Conservation (phyloP, 331 rosid species). For the Malus hybrid region DNA sequence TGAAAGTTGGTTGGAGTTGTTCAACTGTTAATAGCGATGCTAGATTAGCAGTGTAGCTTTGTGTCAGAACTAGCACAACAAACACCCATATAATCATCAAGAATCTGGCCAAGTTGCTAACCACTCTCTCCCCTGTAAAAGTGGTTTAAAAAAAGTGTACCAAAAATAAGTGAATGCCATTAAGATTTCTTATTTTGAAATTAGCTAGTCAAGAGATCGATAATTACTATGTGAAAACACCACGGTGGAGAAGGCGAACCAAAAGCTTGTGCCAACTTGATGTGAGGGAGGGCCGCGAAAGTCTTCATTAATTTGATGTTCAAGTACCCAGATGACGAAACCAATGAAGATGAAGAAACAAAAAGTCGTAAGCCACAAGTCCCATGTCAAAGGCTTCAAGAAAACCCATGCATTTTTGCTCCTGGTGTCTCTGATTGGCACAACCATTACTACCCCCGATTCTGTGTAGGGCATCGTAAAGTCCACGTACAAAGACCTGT, state of each 20-base stretch:
- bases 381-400: constrained; percentile 48
- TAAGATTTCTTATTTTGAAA: background rate
- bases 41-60: constrained; percentile 18
- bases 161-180: background rate
- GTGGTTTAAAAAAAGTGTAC: background rate
- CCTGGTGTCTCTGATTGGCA: constrained; percentile 29
- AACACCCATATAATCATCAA: constrained; percentile 40
- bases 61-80: constrained; percentile 14
- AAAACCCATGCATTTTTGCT: constrained; percentile 50
- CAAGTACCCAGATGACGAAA: background rate
- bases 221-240: constrained; percentile 50
- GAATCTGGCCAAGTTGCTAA: constrained; percentile 44
- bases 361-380: constrained; percentile 36
- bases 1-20: constrained; percentile 28
- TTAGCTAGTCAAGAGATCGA: background rate
- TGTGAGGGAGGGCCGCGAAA: background rate
- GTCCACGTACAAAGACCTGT: constrained; percentile 37
- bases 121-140: constrained; percentile 38
- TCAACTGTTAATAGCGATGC: constrained; percentile 42
- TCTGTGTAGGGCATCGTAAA: constrained; percentile 58
- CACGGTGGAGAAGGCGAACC: constrained; percentile 56
- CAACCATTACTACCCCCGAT: constrained; percentile 56
- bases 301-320: too few species aligned
- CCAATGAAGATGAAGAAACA: constrained; percentile 38
- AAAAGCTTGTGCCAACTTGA: constrained; percentile 49